A percentile compares a stretch with the other conserved stretches of the same genome.
Evolutionary conservation across 2,329 filamentous ascomycete genomes (phyloP).

Genomic region (Zymoseptoria ardabiliae): DNA sequence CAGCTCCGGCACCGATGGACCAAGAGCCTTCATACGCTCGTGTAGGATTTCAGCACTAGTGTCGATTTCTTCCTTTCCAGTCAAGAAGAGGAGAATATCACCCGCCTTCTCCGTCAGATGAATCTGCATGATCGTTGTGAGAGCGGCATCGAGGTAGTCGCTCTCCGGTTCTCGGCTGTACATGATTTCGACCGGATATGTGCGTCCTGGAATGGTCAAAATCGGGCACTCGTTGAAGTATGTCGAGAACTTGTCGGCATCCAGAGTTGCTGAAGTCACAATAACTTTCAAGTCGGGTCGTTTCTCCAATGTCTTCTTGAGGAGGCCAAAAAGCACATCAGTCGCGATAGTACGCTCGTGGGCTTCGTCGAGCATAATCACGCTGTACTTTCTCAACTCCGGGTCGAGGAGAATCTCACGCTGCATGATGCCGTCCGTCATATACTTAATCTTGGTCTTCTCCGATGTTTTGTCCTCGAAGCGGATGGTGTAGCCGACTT

Average conservation of each 20-base stretch:
- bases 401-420: conserved; percentile 91
- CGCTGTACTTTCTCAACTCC: conserved; percentile 80
- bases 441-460: conserved; percentile 93
- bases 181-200: conserved; percentile 91
- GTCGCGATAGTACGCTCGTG: conserved; percentile 96
- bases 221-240: conserved; percentile 97
- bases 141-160: conserved; percentile 86
- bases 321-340: conserved; percentile 84
- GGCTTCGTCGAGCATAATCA: conserved; percentile 96
- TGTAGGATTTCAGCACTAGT: conserved; percentile 88
- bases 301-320: conserved; percentile 87
- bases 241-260: conserved; percentile 93
- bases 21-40: conserved; percentile 67
- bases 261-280: conserved; percentile 90
- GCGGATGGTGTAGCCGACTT: conserved; percentile 94
- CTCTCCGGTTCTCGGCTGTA: conserved; percentile 93
- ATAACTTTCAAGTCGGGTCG: conserved; percentile 88
- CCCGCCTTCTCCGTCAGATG: conserved; percentile 86
- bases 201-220: conserved; percentile 90
- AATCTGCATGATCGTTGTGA: conserved; percentile 98
- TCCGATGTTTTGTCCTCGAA: conserved; percentile 91
- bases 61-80: conserved; percentile 96
- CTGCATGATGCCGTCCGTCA: conserved; percentile 98
- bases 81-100: conserved; percentile 94
- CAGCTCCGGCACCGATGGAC: conserved; percentile 51